Evolutionary conservation across 1,284 basidiomycete species (phyloP), one percentile per base, ranked within the genome.

Genomic region (Austroboletus novae-zelandiae): DNA sequence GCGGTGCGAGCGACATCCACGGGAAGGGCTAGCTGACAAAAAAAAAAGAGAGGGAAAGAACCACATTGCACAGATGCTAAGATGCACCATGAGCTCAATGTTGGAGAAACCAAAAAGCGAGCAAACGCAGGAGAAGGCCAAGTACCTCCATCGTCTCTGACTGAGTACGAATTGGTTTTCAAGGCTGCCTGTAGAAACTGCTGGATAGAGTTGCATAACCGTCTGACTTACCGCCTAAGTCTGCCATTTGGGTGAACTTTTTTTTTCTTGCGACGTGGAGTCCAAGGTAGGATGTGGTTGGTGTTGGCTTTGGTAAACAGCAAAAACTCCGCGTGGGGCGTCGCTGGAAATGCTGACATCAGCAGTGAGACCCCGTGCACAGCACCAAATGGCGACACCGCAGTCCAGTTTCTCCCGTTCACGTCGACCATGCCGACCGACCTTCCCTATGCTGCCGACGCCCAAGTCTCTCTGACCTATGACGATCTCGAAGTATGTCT

Each of bases 401-500:
- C 62, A 62, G 55, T 23, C 36, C 29, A 8, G 27, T 45, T 40
- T 40, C 15, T 15, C 36, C 37, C 35, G 25, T 32, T 52, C 47
- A 35, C 20, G 42, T 41, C 51, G 40, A 54, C 57, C 54, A 87
- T 86, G 86, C 66, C 83, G 35, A 90, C 89, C 47, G 91, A 95
- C 62, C 77, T 98, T n/a, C 94, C 94, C 17, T 98, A 98, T 71
- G 94, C 95, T 53, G 94, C 94, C 18, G 94, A 98, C 68, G 95
- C 94, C 9, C 87, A 96, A 68, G 81, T 89, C 43, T 93, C 93
- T 7, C 76, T 98, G 25, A 82, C 87, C 4, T 93, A 83, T 65
- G 92, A 96, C 58, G 94, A 98, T 71, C 80, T 98, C 29, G 86
- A 93, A 73, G 94, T 95, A 51, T 6, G 56, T 37, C 10, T 35